These are phyloP conservation scores for Acacia crassicarpa DNA, from an alignment of 306 rosid genomes.

Conservation along the genomic window DNA sequence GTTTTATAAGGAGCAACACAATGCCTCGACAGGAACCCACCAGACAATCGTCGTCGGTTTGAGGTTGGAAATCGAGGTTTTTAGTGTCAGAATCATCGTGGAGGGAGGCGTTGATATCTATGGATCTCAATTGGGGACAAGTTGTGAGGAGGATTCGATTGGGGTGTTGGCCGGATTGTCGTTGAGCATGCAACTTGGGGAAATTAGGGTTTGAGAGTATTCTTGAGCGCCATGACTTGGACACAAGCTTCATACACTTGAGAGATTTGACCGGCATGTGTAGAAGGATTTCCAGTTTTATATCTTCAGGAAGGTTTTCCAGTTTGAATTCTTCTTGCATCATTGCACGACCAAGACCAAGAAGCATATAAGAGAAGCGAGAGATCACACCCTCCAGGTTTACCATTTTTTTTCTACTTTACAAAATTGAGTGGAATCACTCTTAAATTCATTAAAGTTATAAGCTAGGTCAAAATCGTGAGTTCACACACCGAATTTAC, in stretches of 20 bases:
- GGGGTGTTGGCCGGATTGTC: neutral
- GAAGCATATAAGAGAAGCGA: too few relatives aligned
- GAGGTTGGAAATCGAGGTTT: neutral
- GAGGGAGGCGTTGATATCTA: neutral
- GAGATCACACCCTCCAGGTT: too few relatives aligned
- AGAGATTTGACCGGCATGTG: neutral
- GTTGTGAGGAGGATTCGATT: neutral
- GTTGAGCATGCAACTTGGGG: neutral
- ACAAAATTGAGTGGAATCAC: too few relatives aligned
- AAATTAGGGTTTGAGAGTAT: constrained; percentile 1
- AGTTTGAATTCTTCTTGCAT: too few relatives aligned
- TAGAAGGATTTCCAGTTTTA: neutral
- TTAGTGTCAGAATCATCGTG: neutral
- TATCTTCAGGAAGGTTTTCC: neutral
- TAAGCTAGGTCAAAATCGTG: too few relatives aligned
- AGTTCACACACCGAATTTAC: too few relatives aligned
- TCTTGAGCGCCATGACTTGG: neutral
- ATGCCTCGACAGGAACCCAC: neutral
- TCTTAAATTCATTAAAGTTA: too few relatives aligned
- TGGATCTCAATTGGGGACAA: neutral
- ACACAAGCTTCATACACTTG: neutral
- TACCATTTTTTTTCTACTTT: too few relatives aligned
- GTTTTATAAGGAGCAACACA: neutral
- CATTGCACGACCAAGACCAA: too few relatives aligned
- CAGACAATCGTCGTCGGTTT: too few relatives aligned